Conservation (phyloP, 1,284 basidiomycete species). For the Pseudozyma tsukubaensis region DNA sequence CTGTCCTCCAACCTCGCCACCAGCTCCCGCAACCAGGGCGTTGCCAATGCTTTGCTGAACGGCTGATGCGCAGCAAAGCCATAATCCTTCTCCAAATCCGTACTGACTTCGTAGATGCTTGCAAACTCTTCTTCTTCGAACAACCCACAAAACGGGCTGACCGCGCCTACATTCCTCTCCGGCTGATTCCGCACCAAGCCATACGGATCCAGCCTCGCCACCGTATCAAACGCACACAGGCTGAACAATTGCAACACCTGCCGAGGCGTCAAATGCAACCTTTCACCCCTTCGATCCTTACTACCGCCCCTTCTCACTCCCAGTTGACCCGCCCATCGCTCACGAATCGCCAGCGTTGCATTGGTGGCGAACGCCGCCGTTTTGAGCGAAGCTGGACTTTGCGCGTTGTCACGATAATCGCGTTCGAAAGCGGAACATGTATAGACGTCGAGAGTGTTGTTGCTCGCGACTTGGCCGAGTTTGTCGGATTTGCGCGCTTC, state of each 20-base stretch:
- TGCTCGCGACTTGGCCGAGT: slow-evolving; percentile 27
- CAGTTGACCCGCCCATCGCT: slow-evolving; percentile 24
- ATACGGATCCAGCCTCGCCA: slow-evolving; percentile 38
- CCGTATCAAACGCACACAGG: slow-evolving; percentile 48
- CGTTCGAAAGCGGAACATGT: slow-evolving; percentile 40
- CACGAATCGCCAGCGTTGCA: slow-evolving; percentile 21
- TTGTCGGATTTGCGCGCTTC: slow-evolving; percentile 40
- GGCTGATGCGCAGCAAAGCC: slow-evolving; percentile 38
- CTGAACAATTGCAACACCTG: slow-evolving; percentile 45
- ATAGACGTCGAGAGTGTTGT: slow-evolving; percentile 53
- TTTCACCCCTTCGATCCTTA: slow-evolving; percentile 28
- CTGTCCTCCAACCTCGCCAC: slow-evolving; percentile 26
- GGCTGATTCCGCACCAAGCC: slow-evolving; percentile 12
- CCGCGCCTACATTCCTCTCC: slow-evolving; percentile 25
- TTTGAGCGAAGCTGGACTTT: slow-evolving; percentile 20
- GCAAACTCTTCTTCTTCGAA: slow-evolving; percentile 30
- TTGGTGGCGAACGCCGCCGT: slow-evolving; percentile 22
- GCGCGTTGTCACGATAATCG: slow-evolving; percentile 33
- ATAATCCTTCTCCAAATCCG: slow-evolving; percentile 38
- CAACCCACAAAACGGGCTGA: slow-evolving; percentile 33
- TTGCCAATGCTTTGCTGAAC: slow-evolving; percentile 29
- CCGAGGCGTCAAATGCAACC: slow-evolving; percentile 24
- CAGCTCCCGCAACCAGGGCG: slow-evolving; percentile 43
- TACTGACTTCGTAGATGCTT: slow-evolving; percentile 32
- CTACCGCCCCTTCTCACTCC: slow-evolving; percentile 25